phyloP scores from a whole-genome alignment of 129 eudicot genomes.

The Tagetes patula region DNA sequence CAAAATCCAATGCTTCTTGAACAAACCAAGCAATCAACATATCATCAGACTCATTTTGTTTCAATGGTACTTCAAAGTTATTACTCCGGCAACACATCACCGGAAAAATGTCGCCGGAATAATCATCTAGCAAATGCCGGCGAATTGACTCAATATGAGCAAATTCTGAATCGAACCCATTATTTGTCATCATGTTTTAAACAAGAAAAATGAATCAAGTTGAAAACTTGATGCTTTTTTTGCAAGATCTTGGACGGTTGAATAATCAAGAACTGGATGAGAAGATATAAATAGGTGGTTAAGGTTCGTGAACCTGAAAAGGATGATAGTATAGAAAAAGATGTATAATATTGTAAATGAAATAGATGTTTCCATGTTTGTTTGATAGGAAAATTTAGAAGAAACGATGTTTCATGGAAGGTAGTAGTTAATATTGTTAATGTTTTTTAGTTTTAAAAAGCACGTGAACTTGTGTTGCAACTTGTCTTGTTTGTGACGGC shows the following conservation, averaged over 20 bases:
- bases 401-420: not conserved
- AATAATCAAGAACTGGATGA: conserved; percentile 7
- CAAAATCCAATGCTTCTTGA: conserved; percentile 34
- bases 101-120: conserved; percentile 20
- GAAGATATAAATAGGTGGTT: conserved; percentile 33
- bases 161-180: conserved; percentile 45
- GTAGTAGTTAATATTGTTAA: not conserved
- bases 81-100: conserved; percentile 23
- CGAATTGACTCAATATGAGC: conserved; percentile 60
- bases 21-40: conserved; percentile 44
- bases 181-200: conserved; percentile 22
- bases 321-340: not conserved
- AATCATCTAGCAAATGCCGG: conserved; percentile 50
- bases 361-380: conserved; percentile 30
- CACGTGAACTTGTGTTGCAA: conserved; percentile 16
- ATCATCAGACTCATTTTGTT: conserved; percentile 50
- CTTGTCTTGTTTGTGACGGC: conserved; percentile 17
- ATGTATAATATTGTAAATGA: not conserved
- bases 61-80: conserved; percentile 36
- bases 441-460: too few species aligned
- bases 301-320: conserved; percentile 37
- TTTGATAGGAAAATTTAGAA: not conserved
- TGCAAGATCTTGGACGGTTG: not conserved
- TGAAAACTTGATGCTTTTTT: not conserved
- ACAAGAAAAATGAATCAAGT: not conserved